Evolutionary conservation across 2,329 filamentous ascomycete genomes (phyloP).

Genomic region (Chalaropsis ovoidea): DNA sequence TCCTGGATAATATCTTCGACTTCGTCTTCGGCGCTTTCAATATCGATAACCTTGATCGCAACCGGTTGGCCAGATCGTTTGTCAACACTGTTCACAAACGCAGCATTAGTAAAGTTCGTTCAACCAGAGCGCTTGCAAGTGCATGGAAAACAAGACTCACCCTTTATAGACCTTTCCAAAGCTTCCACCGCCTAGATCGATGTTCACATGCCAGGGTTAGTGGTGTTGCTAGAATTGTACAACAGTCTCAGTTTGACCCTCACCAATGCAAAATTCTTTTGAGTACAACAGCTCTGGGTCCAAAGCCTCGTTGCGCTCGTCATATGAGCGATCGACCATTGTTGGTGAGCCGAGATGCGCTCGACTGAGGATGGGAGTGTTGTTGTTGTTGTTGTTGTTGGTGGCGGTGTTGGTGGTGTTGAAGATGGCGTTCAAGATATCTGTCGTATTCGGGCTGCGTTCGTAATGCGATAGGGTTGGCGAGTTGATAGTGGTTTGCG

Average conservation of each 20-base stretch:
- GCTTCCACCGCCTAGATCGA: slow-evolving; percentile 68
- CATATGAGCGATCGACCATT: slow-evolving; percentile 43
- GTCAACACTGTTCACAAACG: slow-evolving; percentile 56
- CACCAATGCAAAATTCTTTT: slow-evolving; percentile 82
- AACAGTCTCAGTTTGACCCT: slow-evolving; percentile 30
- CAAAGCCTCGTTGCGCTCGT: slow-evolving; percentile 45
- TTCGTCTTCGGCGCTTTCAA: slow-evolving; percentile 97
- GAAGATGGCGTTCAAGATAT: neutral
- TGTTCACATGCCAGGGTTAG: slow-evolving; percentile 28
- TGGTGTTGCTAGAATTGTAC: slow-evolving; percentile 20
- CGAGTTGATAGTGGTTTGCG: neutral
- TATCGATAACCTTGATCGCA: slow-evolving; percentile 97
- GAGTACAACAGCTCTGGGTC: slow-evolving; percentile 90
- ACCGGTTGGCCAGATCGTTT: slow-evolving; percentile 87
- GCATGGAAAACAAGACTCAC: slow-evolving; percentile 38
- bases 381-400: neutral
- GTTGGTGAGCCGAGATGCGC: slow-evolving; percentile 25
- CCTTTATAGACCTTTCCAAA: slow-evolving; percentile 99
- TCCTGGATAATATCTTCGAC: slow-evolving; percentile 99
- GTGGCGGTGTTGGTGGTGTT: neutral
- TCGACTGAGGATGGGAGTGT: neutral
- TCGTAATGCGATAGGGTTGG: neutral
- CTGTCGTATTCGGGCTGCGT: neutral
- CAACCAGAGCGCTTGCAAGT: neutral
- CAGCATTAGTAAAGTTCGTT: neutral